These are phyloP conservation scores for Xylaria digitata DNA, from an alignment of 2,329 filamentous ascomycete species.

Conservation along the genomic window DNA sequence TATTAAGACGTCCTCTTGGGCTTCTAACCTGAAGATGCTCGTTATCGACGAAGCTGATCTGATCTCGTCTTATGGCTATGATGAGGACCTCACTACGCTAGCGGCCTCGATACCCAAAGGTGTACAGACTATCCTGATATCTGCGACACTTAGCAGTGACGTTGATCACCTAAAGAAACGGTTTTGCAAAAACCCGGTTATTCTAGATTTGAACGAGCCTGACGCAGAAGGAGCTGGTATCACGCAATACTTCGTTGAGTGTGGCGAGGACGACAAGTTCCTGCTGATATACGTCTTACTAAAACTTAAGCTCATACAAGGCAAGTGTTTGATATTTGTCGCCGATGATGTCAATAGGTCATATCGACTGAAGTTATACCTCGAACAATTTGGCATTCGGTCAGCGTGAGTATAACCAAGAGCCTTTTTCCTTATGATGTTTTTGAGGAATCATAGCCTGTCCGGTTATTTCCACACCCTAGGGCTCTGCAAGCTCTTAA, in stretches of 20 bases:
- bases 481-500: neutral
- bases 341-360: slow-evolving; percentile 64
- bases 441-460: neutral
- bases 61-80: slow-evolving; percentile 92
- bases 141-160: slow-evolving; percentile 89
- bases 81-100: slow-evolving; percentile 86
- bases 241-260: slow-evolving; percentile 89
- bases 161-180: slow-evolving; percentile 85
- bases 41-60: slow-evolving; percentile 96
- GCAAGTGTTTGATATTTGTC: slow-evolving; percentile 86
- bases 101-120: slow-evolving; percentile 82
- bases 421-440: slow-evolving; percentile 65
- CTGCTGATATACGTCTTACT: slow-evolving; percentile 93
- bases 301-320: slow-evolving; percentile 92
- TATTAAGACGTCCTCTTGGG: slow-evolving; percentile 77
- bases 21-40: slow-evolving; percentile 78
- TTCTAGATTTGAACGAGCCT: slow-evolving; percentile 85
- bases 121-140: slow-evolving; percentile 92
- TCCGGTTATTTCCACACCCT: neutral
- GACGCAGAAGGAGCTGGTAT: slow-evolving; percentile 81
- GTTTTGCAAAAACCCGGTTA: slow-evolving; percentile 83
- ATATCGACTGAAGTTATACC: slow-evolving; percentile 92
- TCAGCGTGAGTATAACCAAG: slow-evolving; percentile 57
- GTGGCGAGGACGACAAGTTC: slow-evolving; percentile 98
- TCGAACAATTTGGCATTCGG: slow-evolving; percentile 96